A percentile compares a stretch with the other conserved stretches of the same genome.
Evolutionary conservation across 306 rosid genomes (phyloP).

Genomic region (Trifolium pratense): DNA sequence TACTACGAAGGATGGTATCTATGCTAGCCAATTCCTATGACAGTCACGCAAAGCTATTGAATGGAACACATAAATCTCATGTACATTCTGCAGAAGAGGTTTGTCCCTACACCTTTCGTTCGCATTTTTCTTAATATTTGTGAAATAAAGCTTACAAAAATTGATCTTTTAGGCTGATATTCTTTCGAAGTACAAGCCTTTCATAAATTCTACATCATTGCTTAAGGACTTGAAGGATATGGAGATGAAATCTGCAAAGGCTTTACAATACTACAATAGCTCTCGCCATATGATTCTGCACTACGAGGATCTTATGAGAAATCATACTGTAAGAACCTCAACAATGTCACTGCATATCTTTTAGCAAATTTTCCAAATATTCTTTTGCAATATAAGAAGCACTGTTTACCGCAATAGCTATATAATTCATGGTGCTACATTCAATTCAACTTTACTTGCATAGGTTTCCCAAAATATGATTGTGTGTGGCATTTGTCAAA

Average conservation of each 20-base stretch:
- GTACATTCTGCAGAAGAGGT: constrained; percentile 92
- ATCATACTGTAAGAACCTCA: constrained; percentile 64
- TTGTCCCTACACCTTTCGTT: constrained; percentile 35
- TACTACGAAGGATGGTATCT: constrained; percentile 79
- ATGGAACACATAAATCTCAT: constrained; percentile 94
- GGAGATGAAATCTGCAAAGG: constrained; percentile 63
- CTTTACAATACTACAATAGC: constrained; percentile 72
- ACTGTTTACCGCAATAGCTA: background rate
- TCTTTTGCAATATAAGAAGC: background rate
- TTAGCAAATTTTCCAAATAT: background rate
- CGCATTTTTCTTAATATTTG: background rate
- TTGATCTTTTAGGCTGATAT: constrained; percentile 68
- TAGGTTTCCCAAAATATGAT: background rate
- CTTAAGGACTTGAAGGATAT: constrained; percentile 65
- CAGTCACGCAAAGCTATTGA: constrained; percentile 85
- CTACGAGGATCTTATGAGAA: constrained; percentile 81
- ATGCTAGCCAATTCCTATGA: constrained; percentile 91
- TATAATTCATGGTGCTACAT: constrained; percentile 1
- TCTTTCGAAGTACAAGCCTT: constrained; percentile 81
- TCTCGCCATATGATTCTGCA: constrained; percentile 78
- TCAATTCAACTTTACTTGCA: constrained; percentile 22
- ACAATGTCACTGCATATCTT: constrained; percentile 13
- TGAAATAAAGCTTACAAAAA: constrained; percentile 31
- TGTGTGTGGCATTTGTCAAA: background rate
- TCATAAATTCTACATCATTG: constrained; percentile 66